Percentiles rank a stretch among this genome's conserved stretches.
Evolutionary conservation across 768 basidiomycete genomes (phyloP).

Genomic region (Boletales sp.): DNA sequence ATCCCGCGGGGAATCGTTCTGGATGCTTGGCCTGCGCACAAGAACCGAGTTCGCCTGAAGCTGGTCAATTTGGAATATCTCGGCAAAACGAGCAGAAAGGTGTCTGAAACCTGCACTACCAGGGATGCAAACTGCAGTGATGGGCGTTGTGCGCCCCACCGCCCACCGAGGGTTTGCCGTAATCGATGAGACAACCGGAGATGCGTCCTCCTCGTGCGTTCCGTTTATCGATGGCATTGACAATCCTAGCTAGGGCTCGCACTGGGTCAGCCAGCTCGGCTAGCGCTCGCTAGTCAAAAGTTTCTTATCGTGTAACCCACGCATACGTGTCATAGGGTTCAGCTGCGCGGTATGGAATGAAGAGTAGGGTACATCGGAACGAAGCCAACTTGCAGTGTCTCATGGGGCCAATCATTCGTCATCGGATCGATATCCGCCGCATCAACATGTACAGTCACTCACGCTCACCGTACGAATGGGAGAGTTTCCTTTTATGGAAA

Average conservation of each 20-base stretch:
- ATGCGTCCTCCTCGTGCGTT: conserved; percentile 13
- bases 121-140: not conserved
- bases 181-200: conserved; percentile 4
- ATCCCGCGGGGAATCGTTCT: not conserved
- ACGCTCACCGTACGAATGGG: no score
- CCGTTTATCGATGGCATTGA: not conserved
- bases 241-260: no score
- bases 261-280: no score
- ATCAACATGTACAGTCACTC: no score
- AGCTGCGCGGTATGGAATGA: conserved; percentile 7
- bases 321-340: conserved; percentile 15
- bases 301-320: no score
- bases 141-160: not conserved
- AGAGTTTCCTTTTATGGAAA: not conserved
- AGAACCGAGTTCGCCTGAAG: not conserved
- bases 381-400: not conserved
- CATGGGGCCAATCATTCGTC: not conserved
- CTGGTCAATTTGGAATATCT: not conserved
- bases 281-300: no score
- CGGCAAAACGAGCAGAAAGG: not conserved
- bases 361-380: conserved; percentile 1
- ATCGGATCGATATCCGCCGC: not conserved
- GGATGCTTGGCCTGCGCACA: not conserved
- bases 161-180: conserved; percentile 10
- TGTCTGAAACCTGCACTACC: not conserved